Evolutionary conservation across 192 early-diverging fungal species (phyloP), one percentile per base, ranked within the genome.

Genomic region (Mortierella alpina): DNA sequence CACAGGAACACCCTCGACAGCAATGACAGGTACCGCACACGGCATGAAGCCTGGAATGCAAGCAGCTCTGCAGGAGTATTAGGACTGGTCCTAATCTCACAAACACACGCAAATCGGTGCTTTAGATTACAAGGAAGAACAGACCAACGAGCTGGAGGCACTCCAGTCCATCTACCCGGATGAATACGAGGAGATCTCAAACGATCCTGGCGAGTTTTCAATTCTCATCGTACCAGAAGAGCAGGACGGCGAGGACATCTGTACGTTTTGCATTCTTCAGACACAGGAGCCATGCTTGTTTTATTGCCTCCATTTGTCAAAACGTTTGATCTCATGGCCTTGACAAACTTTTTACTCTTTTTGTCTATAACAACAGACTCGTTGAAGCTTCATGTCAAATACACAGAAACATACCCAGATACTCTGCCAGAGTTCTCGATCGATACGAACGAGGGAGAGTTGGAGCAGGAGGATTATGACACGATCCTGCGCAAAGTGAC

Each of bases 111-210:
- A n/a, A 31, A 9, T 51, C 17, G 55, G 31, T 31, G 31, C 31
- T 31, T 0, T 86, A 85, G 92, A 92, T 84, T 92, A 94, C 82
- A 79, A 83, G 44, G 93, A 93, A 68, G 94, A 95, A 80, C 93
- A 94, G 82, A 83, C 86, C 40, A 91, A 90, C 74, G 94, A 95
- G 69, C 66, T 95, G 48, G 93, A 94, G 67, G 92, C 91, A 20
- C 88, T 95, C 56, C 86, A 92, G 66, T 93, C 92, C 49, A 95
- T 95, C 75, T 95, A 95, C 83, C 89, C 91, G 50, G 91, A 90
- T 65, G 93, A 94, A 78, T 89, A 93, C 51, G 84, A 87, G 72
- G 84, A 90, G 86, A 85, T 82, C 49, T 85, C 83, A 57, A 13
- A 62, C 7, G 66, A 63, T 31, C 75, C 73, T 45, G 82, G 76